phyloP scores from a whole-genome alignment of 805 yeast species.

The Cyberlindnera mississippiensis region DNA sequence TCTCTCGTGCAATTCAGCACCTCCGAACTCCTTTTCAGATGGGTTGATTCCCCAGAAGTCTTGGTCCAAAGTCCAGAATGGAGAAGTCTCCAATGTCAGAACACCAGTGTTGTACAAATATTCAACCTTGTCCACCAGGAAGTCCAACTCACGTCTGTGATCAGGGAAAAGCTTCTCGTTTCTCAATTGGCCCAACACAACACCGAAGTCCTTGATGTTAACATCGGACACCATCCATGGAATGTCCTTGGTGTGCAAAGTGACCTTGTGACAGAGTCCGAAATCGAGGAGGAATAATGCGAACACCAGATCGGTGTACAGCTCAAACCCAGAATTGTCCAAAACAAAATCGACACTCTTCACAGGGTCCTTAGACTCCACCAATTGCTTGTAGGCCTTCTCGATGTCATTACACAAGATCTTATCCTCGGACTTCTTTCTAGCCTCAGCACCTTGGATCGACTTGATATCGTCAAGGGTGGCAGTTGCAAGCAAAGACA shows the following conservation, averaged over 20 bases:
- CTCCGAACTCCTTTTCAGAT: slow-evolving; percentile 50
- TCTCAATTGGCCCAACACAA: slow-evolving; percentile 52
- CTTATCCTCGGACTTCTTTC: slow-evolving; percentile 76
- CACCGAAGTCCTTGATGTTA: slow-evolving; percentile 71
- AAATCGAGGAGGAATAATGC: slow-evolving; percentile 67
- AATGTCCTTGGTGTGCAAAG: slow-evolving; percentile 81
- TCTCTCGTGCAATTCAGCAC: slow-evolving; percentile 56
- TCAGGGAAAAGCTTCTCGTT: slow-evolving; percentile 48
- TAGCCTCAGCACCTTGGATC: slow-evolving; percentile 84
- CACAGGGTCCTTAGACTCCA: slow-evolving; percentile 15
- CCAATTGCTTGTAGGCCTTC: slow-evolving; percentile 55
- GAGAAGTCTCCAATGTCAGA: slow-evolving; percentile 50
- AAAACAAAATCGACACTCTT: slow-evolving; percentile 72
- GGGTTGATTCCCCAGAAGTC: slow-evolving; percentile 71
- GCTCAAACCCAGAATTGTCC: slow-evolving; percentile 94
- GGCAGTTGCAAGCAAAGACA: slow-evolving; percentile 85
- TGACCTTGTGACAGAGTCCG: slow-evolving; percentile 57
- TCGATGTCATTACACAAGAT: slow-evolving; percentile 74
- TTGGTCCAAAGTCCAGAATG: slow-evolving; percentile 82
- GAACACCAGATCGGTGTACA: slow-evolving; percentile 77
- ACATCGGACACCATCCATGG: slow-evolving; percentile 99
- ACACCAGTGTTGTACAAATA: slow-evolving; percentile 42
- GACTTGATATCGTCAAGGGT: slow-evolving; percentile 85
- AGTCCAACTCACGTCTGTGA: slow-evolving; percentile 43
- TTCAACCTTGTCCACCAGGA: slow-evolving; percentile 43